Evolutionary conservation across 768 basidiomycete species (phyloP).

Genomic region (Phlegmacium glaucopus): DNA sequence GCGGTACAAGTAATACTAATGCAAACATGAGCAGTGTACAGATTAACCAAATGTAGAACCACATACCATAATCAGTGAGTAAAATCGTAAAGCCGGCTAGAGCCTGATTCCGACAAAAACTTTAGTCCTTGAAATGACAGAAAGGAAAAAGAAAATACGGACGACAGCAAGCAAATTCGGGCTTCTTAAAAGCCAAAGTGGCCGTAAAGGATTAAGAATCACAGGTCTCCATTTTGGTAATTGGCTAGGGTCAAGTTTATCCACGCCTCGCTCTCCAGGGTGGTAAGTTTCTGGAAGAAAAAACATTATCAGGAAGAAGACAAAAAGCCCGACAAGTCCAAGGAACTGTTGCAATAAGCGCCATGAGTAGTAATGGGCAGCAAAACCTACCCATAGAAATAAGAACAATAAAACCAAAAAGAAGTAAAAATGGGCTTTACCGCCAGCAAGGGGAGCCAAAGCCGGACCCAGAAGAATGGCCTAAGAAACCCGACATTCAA

Average conservation of each 20-base stretch:
- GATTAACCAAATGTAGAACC: background rate
- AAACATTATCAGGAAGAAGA: slow-evolving; percentile 36
- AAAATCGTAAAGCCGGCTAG: slow-evolving; percentile 28
- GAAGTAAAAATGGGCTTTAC: slow-evolving; percentile 18
- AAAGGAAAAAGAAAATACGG: slow-evolving; percentile 17
- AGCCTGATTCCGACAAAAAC: slow-evolving; percentile 15
- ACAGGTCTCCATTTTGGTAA: slow-evolving; percentile 30
- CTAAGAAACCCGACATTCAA: slow-evolving; percentile 24
- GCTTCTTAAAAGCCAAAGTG: slow-evolving; percentile 49
- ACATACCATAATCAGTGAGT: slow-evolving; percentile 40
- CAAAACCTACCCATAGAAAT: slow-evolving; percentile 32
- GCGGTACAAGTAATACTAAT: slow-evolving; percentile 53
- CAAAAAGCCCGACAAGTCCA: slow-evolving; percentile 35
- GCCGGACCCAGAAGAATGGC: slow-evolving; percentile 56
- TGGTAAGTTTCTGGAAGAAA: slow-evolving; percentile 67
- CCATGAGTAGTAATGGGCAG: slow-evolving; percentile 67
- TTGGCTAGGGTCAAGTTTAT: slow-evolving; percentile 32
- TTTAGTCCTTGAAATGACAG: background rate
- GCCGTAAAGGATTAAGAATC: slow-evolving; percentile 56
- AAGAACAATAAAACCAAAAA: background rate
- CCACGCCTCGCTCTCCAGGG: slow-evolving; percentile 53
- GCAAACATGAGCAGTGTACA: slow-evolving; percentile 18
- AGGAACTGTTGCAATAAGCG: slow-evolving; percentile 51
- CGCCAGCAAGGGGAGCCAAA: slow-evolving; percentile 55
- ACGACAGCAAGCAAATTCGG: slow-evolving; percentile 59